Evolutionary conservation across 345 rosid genomes (phyloP).

Genomic region (Dimocarpus longan): DNA sequence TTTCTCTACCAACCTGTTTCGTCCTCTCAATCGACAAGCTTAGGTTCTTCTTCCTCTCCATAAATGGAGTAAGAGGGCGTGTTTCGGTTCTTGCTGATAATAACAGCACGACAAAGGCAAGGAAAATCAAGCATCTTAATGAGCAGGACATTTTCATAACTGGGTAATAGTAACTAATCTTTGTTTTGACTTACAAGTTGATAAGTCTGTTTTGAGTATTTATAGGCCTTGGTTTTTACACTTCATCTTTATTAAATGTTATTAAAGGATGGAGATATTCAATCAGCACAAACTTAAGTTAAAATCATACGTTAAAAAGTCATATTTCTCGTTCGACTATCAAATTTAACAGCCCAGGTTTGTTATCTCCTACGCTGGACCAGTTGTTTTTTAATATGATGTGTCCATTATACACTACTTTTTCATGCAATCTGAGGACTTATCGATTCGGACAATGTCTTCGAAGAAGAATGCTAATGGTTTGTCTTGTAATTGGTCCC

Average conservation of each 20-base stretch:
- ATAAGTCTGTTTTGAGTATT: slow-evolving; percentile 14
- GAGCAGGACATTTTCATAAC: slow-evolving; percentile 30
- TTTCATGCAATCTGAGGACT: not conserved
- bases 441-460: not conserved
- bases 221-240: slow-evolving; percentile 26
- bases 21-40: slow-evolving; percentile 23
- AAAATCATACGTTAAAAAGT: slow-evolving; percentile 3
- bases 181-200: slow-evolving; percentile 18
- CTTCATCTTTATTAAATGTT: not conserved
- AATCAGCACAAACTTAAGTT: slow-evolving; percentile 7
- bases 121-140: slow-evolving; percentile 17
- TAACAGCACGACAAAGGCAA: slow-evolving; percentile 32
- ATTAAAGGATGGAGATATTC: not conserved
- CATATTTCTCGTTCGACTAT: not conserved
- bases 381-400: slow-evolving; percentile 7
- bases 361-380: not conserved
- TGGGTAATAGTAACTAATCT: not conserved
- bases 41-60: slow-evolving; percentile 26
- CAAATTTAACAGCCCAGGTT: not conserved
- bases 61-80: slow-evolving; percentile 25
- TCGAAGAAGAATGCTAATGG: not conserved
- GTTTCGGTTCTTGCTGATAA: slow-evolving; percentile 18
- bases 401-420: slow-evolving; percentile 12
- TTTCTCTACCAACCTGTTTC: slow-evolving; percentile 22
- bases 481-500: slow-evolving; percentile 4